Base-by-base conservation (phyloP, 495 filamentous ascomycete species). In the Haplographium delicatum region DNA sequence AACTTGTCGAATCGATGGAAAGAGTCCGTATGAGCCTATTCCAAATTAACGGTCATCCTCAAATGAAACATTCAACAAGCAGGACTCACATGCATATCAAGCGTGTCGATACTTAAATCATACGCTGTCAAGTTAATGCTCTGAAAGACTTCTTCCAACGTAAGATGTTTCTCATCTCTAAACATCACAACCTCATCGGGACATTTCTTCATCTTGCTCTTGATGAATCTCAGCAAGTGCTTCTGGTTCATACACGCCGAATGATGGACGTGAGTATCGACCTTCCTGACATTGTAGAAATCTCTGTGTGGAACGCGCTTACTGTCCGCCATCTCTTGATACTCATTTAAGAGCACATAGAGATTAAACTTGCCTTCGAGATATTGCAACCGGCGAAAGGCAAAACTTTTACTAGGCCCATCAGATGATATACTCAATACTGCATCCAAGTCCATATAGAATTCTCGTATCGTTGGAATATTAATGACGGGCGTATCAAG, bases 181-280 rank as follows among this genome's bases (percentile, higher is more conserved):
- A 82, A 95, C 46, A 97, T 76, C 15, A 98, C 93, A 27, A 91
- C 82, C 71, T 98, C 93, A 62, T 96, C 85, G 3, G 89, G 90
- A 4, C 75, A 91, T 63, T 94, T 97, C 75, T 96, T 95, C 86
- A 98, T 95, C 68, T 96, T 97, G 71, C 88, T 95, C 67, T 98
- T 98, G 69, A 98, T 98, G 67, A 97, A 98, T 31, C 93, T 86
- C 51, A 98, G 74, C 34, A 98, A 72, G 74, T 98, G 93, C 62
- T 98, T 98, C 71, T 97, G 93, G 65, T 97, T 98, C 93, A 98
- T 98, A 65, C 94, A 97, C 31, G 93, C 94, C 4, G 93, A 98
- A 65, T 98, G 93, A 65, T 98, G 93, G 52, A 98, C 93, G 74
- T 98, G 93, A 11, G 93, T 98, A 66, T 98, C 93, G 19, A 98